These are phyloP conservation scores for Rhizoclosmatium globosum DNA, from an alignment of 192 early-diverging fungal genomes.

Conservation along the genomic window DNA sequence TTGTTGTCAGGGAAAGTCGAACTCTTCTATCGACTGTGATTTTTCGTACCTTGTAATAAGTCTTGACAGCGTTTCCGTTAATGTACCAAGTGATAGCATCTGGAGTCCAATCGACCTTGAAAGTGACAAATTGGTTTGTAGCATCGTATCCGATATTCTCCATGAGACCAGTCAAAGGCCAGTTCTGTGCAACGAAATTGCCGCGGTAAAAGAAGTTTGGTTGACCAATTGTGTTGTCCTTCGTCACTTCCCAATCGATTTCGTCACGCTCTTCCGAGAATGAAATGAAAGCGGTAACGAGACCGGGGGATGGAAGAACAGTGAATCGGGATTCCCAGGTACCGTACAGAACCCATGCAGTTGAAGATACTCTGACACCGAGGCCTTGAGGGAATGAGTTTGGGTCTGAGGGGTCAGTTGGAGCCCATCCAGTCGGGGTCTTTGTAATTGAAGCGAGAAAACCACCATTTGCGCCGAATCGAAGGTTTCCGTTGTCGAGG, in stretches of 20 bases:
- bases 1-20: background rate
- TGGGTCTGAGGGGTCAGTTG: background rate
- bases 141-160: background rate
- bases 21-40: no score
- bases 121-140: background rate
- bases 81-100: slow-evolving; percentile 42
- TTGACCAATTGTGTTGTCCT: slow-evolving; percentile 18
- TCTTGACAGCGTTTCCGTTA: slow-evolving; percentile 30
- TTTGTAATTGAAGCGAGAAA: slow-evolving; percentile 26
- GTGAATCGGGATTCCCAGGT: slow-evolving; percentile 33
- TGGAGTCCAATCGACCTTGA: slow-evolving; percentile 33
- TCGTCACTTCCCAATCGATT: slow-evolving; percentile 58
- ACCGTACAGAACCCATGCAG: slow-evolving; percentile 48
- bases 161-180: background rate
- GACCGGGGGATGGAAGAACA: slow-evolving; percentile 17
- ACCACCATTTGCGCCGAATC: slow-evolving; percentile 41
- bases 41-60: background rate
- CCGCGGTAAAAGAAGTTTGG: slow-evolving; percentile 55
- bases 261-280: slow-evolving; percentile 53
- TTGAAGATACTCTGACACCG: slow-evolving; percentile 37
- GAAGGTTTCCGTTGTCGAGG: slow-evolving; percentile 37
- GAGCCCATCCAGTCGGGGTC: slow-evolving; percentile 4
- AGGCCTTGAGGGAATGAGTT: background rate
- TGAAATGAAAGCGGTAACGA: slow-evolving; percentile 53
- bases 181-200: background rate